phyloP scores from a whole-genome alignment of 2,329 filamentous ascomycete species.

The Colletotrichum camelliae region DNA sequence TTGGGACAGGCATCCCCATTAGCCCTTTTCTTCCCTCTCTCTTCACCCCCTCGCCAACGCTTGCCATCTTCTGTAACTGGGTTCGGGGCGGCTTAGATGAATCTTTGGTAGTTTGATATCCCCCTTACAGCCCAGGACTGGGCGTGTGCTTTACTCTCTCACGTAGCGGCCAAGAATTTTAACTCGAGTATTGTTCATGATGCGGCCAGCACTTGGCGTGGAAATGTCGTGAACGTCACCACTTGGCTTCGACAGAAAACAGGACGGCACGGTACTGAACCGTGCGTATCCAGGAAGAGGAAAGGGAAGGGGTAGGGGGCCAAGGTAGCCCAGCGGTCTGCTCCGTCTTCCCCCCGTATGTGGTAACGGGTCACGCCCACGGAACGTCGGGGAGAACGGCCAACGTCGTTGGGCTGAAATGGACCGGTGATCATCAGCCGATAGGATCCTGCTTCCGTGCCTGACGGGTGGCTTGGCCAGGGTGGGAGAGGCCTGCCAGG shows the following conservation, averaged over 20 bases:
- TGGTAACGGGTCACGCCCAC: background rate
- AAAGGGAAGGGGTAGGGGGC: background rate
- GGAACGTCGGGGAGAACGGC: background rate
- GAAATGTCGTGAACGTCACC: background rate
- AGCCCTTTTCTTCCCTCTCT: background rate
- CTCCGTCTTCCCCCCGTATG: background rate
- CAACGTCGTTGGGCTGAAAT: conserved; percentile 15
- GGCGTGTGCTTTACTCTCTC: background rate
- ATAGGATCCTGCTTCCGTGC: conserved; percentile 4
- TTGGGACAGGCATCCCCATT: background rate
- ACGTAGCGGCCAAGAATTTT: background rate
- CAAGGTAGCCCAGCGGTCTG: background rate
- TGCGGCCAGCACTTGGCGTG: background rate
- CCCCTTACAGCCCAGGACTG: background rate
- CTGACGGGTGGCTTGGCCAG: background rate
- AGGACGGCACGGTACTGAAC: background rate
- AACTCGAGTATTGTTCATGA: background rate
- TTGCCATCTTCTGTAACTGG: background rate
- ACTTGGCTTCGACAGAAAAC: background rate
- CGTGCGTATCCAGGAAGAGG: background rate
- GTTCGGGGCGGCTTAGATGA: conserved; percentile 14
- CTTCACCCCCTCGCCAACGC: background rate
- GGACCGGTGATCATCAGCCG: conserved; percentile 12
- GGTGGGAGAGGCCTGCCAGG: background rate
- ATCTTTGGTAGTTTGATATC: conserved; percentile 14